Percentiles rank a stretch among this genome's conserved stretches.
phyloP scores from a whole-genome alignment of 495 filamentous ascomycete species.

The Paragyromitra xinjiangensis region DNA sequence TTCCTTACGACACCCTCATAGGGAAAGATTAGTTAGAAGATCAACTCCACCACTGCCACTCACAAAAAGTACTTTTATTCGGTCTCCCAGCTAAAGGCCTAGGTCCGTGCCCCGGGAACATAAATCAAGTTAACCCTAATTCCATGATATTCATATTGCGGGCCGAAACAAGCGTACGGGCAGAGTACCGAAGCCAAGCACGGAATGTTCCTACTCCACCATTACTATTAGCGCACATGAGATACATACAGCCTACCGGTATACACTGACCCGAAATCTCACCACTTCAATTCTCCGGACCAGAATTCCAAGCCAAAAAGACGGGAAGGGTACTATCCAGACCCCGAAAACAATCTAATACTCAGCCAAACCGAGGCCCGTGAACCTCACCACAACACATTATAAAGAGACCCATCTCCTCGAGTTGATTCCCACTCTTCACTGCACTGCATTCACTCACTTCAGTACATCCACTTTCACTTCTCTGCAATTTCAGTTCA shows the following conservation, averaged over 20 bases:
- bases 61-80: neutral
- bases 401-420: slow-evolving; percentile 23
- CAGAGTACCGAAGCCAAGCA: slow-evolving; percentile 11
- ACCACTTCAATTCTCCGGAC: slow-evolving; percentile 10
- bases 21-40: neutral
- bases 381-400: slow-evolving; percentile 10
- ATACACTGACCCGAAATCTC: slow-evolving; percentile 30
- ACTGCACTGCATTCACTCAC: slow-evolving; percentile 4
- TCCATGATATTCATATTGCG: neutral
- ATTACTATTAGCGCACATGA: neutral
- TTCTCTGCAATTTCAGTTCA: slow-evolving; percentile 22
- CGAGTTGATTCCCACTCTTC: neutral
- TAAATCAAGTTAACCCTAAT: neutral
- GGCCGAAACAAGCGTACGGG: slow-evolving; percentile 5
- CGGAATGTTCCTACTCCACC: neutral
- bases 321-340: neutral
- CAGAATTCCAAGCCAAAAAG: neutral
- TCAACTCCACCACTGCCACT: neutral
- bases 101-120: neutral
- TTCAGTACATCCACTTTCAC: neutral
- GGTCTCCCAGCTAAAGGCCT: neutral
- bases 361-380: slow-evolving; percentile 12
- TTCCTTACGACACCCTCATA: neutral
- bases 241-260: slow-evolving; percentile 10
- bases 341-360: slow-evolving; percentile 8